Base-by-base conservation (phyloP, 208 protist genomes). In the Trypanosomatidae sp. region DNA sequence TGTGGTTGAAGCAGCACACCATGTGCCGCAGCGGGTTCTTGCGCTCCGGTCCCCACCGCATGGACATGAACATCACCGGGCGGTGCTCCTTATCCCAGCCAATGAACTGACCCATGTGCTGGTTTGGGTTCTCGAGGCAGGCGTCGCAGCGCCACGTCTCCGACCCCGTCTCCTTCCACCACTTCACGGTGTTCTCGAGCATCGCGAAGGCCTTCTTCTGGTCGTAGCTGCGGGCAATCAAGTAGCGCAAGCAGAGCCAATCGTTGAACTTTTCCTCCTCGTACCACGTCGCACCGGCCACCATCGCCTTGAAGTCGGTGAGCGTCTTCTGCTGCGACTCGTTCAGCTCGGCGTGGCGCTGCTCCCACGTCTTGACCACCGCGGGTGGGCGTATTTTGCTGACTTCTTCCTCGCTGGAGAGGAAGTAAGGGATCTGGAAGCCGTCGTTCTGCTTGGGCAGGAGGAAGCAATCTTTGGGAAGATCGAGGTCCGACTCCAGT, bases 21-120 rank as follows among this genome's bases (percentile, higher is more conserved):
- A 88, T 91, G 78, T 95, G 91, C 30, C 59, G 77, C 58, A 95
- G 72, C 53, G 91, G 91, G 28, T 88, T 77, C 65, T 88, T 91
- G 3, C 91, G 82, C 49, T 93, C 91, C 5, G 87, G 87, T 30
- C 87, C 91, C 88, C 86, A 92, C 19, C 87, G 89, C 89, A 95
- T 94, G 12, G 91, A 87, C 89, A 93, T 93, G 71, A 91, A 91
- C 79, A 92, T 83, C 22, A 95, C 86, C 1, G 91, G 91, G 12
- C 89, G 88, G 74, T 91, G 56, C 71, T 88, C 74, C 33, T 74
- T 56, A 68, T 95, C 91, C 91, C 91, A 95, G 17, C 91, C 91
- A 7, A 92, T 77, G 66, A 95, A 95, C 74, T 95, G 89, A 41
- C 83, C 82, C 79, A 91, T 84, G 82, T 95, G 91, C n/a, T 82